These are phyloP conservation scores for Lactifluus subvellereus DNA, from an alignment of 768 basidiomycete species.

Conservation along the genomic window DNA sequence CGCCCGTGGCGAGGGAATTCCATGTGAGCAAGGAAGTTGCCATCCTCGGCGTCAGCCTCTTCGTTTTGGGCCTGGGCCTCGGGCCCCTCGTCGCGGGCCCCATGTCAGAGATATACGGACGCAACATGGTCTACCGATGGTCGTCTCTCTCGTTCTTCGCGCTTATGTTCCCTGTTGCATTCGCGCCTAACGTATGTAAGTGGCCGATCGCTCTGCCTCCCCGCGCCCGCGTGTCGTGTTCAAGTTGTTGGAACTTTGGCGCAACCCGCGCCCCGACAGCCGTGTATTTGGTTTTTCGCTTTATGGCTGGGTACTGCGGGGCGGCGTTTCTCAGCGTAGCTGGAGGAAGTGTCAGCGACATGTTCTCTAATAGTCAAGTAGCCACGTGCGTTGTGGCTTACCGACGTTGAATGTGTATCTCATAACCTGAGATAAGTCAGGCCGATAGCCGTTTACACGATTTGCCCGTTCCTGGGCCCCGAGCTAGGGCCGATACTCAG, in stretches of 20 bases:
- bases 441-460: constrained; percentile 53
- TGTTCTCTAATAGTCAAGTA: constrained; percentile 51
- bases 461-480: constrained; percentile 53
- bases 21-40: constrained; percentile 36
- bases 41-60: constrained; percentile 38
- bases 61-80: constrained; percentile 33
- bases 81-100: constrained; percentile 34
- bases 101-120: constrained; percentile 51
- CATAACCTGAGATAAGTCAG: constrained; percentile 25
- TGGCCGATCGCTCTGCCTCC: neutral
- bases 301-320: constrained; percentile 50
- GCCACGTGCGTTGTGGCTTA: constrained; percentile 43
- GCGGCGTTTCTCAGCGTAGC: constrained; percentile 57
- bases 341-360: constrained; percentile 54
- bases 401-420: neutral
- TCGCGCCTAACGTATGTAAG: constrained; percentile 60
- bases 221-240: neutral
- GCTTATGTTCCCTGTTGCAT: constrained; percentile 67
- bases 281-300: constrained; percentile 57
- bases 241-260: constrained; percentile 1
- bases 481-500: constrained; percentile 52
- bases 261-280: constrained; percentile 31
- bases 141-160: constrained; percentile 58
- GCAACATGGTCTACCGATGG: constrained; percentile 54
- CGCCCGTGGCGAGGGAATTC: constrained; percentile 35